Evolutionary conservation across 345 rosid species (phyloP).

Genomic region (Eucalyptus sp.): DNA sequence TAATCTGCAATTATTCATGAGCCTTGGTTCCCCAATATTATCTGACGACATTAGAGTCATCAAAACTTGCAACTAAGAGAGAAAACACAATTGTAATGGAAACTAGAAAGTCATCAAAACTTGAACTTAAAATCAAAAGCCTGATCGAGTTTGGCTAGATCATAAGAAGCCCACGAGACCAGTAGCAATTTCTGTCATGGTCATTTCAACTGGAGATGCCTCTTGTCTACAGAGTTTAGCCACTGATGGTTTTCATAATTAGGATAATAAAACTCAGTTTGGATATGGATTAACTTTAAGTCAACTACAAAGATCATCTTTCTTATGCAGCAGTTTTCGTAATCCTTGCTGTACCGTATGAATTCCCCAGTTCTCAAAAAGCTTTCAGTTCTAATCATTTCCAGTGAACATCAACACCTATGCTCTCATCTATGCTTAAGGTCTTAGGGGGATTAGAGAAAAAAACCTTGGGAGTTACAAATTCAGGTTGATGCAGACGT

Average conservation of each 20-base stretch:
- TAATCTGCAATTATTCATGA: not conserved
- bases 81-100: not conserved
- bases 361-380: not conserved
- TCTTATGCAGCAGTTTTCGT: not conserved
- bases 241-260: not conserved
- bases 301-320: not conserved
- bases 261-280: not conserved
- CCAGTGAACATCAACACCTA: not conserved
- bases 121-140: not conserved
- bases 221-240: not conserved
- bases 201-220: not conserved
- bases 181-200: not conserved
- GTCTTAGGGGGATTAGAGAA: not conserved
- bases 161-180: not conserved
- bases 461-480: not conserved
- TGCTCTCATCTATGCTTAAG: not conserved
- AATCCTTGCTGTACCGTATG: not conserved
- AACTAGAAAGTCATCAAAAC: not conserved
- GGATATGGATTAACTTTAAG: not conserved
- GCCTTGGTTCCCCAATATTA: not conserved
- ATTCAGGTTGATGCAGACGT: not conserved
- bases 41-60: not conserved
- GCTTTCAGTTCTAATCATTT: not conserved
- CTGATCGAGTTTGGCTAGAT: not conserved
- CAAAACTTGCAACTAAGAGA: not conserved